Conservation (phyloP, 192 early-diverging fungal genomes). For the Umbelopsis sp. region DNA sequence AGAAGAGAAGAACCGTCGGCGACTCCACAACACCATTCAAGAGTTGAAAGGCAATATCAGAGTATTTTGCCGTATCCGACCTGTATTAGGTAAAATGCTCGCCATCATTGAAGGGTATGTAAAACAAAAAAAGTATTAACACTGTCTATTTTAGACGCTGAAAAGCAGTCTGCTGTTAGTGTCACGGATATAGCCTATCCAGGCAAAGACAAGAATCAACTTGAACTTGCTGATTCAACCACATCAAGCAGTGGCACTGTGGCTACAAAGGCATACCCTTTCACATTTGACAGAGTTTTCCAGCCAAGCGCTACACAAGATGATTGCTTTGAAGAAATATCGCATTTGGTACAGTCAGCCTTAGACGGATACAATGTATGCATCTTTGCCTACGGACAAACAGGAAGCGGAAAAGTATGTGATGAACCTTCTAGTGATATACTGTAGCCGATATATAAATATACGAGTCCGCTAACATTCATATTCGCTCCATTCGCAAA, state of each 20-base stretch:
- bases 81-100: conserved; percentile 49
- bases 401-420: conserved; percentile 81
- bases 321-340: conserved; percentile 92
- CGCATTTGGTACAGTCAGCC: conserved; percentile 93
- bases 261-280: conserved; percentile 14
- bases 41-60: conserved; percentile 98
- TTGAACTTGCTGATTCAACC: conserved; percentile 17
- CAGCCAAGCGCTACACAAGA: conserved; percentile 65
- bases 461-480: background rate
- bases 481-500: background rate
- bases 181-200: conserved; percentile 16
- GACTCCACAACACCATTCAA: conserved; percentile 89
- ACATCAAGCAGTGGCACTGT: conserved; percentile 20
- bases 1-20: conserved; percentile 79
- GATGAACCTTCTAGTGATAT: background rate
- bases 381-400: conserved; percentile 97
- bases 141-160: background rate
- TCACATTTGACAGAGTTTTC: conserved; percentile 85
- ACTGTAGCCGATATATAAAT: background rate
- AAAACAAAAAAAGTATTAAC: background rate
- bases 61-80: conserved; percentile 94
- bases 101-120: background rate
- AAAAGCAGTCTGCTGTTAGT: background rate
- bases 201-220: conserved; percentile 3
- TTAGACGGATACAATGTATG: conserved; percentile 97